Evolutionary conservation across 148 eudicot genomes (phyloP).

Genomic region (Euryodendron excelsum): DNA sequence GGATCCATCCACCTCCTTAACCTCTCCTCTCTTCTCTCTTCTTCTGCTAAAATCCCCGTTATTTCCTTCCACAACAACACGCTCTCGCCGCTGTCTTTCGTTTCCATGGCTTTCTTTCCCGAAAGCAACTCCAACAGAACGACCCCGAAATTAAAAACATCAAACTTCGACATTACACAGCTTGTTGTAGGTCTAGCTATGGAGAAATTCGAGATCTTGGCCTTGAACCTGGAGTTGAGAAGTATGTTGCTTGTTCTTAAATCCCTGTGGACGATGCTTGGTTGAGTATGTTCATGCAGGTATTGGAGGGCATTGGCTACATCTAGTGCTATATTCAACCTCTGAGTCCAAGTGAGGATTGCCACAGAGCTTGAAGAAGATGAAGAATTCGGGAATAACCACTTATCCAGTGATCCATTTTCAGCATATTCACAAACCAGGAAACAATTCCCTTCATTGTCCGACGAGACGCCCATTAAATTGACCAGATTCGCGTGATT

Average conservation of each 20-base stretch:
- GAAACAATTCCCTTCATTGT: conserved; percentile 27
- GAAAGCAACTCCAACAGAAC: conserved; percentile 43
- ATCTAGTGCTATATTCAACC: conserved; percentile 37
- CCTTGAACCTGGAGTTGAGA: conserved; percentile 40
- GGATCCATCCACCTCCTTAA: conserved; percentile 43
- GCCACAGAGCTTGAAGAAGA: conserved; percentile 19
- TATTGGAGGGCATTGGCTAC: conserved; percentile 49
- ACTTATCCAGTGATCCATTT: conserved; percentile 42
- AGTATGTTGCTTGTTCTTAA: conserved; percentile 40
- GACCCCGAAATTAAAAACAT: conserved; percentile 45
- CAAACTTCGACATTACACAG: conserved; percentile 30
- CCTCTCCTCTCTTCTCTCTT: conserved; percentile 31
- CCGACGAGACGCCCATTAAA: conserved; percentile 41
- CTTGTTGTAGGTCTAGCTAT: conserved; percentile 31
- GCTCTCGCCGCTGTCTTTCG: conserved; percentile 25
- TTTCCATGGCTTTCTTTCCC: conserved; percentile 40
- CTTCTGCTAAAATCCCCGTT: conserved; percentile 23
- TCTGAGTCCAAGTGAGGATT: conserved; percentile 35
- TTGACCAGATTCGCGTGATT: conserved; percentile 48
- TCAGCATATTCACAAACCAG: conserved; percentile 44
- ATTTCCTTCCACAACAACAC: conserved; percentile 41
- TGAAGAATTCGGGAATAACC: conserved; percentile 23
- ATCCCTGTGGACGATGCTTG: conserved; percentile 41
- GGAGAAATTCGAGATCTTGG: conserved; percentile 45
- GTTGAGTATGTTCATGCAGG: conserved; percentile 51